Percentiles rank a stretch among this genome's conserved stretches.
These are phyloP conservation scores for Leccinum subtestaceum DNA, from an alignment of 768 basidiomycete species.

Conservation along the genomic window DNA sequence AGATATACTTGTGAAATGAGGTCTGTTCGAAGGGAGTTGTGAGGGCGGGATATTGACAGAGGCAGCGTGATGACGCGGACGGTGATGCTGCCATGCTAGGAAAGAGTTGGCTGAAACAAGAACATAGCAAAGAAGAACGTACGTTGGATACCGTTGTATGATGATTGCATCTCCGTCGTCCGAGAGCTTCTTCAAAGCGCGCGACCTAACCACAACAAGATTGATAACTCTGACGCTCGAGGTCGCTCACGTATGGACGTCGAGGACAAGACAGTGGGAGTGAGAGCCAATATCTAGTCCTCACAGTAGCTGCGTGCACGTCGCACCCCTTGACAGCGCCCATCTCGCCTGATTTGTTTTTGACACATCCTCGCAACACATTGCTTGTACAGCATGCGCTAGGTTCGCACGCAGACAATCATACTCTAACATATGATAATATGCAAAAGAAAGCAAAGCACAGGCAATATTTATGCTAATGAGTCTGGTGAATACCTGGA, in stretches of 20 bases:
- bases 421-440: constrained; percentile 45
- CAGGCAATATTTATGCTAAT: constrained; percentile 25
- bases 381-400: constrained; percentile 14
- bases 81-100: constrained; percentile 20
- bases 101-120: neutral
- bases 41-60: constrained; percentile 20
- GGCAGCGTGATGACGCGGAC: constrained; percentile 19
- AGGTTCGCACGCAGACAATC: constrained; percentile 15
- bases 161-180: constrained; percentile 25
- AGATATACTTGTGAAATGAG: constrained; percentile 23
- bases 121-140: neutral
- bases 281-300: neutral
- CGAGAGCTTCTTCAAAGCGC: neutral
- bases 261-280: neutral
- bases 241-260: neutral
- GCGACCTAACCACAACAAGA: neutral
- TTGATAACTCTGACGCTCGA: too few species aligned
- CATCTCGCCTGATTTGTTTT: constrained; percentile 19
- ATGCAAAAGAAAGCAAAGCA: constrained; percentile 34
- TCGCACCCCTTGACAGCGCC: constrained; percentile 18
- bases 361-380: neutral
- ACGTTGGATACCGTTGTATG: constrained; percentile 24
- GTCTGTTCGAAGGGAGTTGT: constrained; percentile 13
- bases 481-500: constrained; percentile 25
- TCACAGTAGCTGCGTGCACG: neutral